Conservation (phyloP, 2,329 filamentous ascomycete genomes). For the Claviceps pazoutovae region DNA sequence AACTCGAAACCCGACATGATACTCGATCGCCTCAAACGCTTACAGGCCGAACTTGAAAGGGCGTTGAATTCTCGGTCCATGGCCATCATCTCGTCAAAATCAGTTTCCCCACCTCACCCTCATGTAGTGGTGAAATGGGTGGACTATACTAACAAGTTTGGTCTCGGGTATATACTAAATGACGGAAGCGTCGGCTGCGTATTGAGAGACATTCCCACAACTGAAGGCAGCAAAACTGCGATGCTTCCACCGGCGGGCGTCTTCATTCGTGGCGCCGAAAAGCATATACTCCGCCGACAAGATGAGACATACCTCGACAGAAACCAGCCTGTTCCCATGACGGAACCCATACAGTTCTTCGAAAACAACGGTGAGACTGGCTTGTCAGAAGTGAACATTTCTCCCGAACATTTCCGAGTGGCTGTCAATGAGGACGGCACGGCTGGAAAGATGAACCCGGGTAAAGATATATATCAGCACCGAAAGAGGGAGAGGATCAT, state of each 20-base stretch:
- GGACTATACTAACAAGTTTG: slow-evolving; percentile 78
- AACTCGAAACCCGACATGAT: slow-evolving; percentile 45
- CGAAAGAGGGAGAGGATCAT: slow-evolving; percentile 52
- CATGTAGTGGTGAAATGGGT: slow-evolving; percentile 68
- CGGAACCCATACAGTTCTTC: slow-evolving; percentile 53
- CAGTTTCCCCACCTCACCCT: slow-evolving; percentile 40
- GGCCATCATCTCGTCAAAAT: slow-evolving; percentile 43
- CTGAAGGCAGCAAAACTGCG: slow-evolving; percentile 33
- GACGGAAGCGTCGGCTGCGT: slow-evolving; percentile 69
- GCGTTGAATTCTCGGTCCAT: slow-evolving; percentile 50
- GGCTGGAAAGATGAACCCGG: slow-evolving; percentile 45
- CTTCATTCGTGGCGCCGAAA: slow-evolving; percentile 56
- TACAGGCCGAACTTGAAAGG: slow-evolving; percentile 48
- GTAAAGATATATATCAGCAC: slow-evolving; percentile 51
- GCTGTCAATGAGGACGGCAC: slow-evolving; percentile 42
- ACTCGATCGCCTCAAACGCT: slow-evolving; percentile 37
- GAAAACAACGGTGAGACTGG: slow-evolving; percentile 55
- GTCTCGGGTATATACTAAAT: slow-evolving; percentile 69
- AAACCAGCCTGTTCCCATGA: slow-evolving; percentile 50
- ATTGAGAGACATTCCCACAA: slow-evolving; percentile 40
- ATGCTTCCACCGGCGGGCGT: slow-evolving; percentile 56
- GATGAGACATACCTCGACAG: slow-evolving; percentile 42
- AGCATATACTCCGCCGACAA: slow-evolving; percentile 49
- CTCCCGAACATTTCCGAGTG: slow-evolving; percentile 47
- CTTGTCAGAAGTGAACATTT: slow-evolving; percentile 47